Evolutionary conservation across 345 rosid genomes (phyloP), one percentile per base, ranked within the genome.

Genomic region (Crucihimalaya himalaica): DNA sequence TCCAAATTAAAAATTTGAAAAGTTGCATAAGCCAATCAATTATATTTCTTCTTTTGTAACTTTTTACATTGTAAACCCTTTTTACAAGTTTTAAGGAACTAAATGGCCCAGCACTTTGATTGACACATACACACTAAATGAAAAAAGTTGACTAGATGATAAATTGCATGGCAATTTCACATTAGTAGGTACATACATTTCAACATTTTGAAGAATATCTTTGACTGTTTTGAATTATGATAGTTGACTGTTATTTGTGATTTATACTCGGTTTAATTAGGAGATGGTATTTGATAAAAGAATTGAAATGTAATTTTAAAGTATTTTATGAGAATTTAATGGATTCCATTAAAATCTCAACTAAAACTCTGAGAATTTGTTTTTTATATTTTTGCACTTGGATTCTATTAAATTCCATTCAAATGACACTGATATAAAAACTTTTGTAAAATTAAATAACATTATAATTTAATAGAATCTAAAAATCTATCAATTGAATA

Each of bases 81-180:
- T 20, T 59, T 13, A 60, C 65, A 37, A 60, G 34, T 39, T 61
- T 40, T 61, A 40, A 61, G 66, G 66, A 61, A 61, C 12, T 23
- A 2, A 21, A 37, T 61, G 66, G 14, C 50, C 66, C 19, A 39
- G 4, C 20, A 61, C 5, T 61, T 14, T 15, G 20, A 23, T 21
- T 31, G 48, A 60, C 13, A 20, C 11, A 37, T 20, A 34, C 21
- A 60, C 31, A 39, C 64, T 21, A 37, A 58, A 39, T 20, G 16
- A 14, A 23, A 21, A 37, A 60, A 23, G 65, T 60, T 60, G 48
- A 39, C 32, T 28, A 9, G 46, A 12, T 35, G 63, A 4, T 11
- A 58, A 57, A 58, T n/a, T 11, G 6, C 64, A 35, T 18, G 8
- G 27, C 14, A 34, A 18, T 32, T 57, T 18, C 27, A 32, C 27